phyloP scores from a whole-genome alignment of 768 basidiomycete genomes.

The Mrakia blollopis region DNA sequence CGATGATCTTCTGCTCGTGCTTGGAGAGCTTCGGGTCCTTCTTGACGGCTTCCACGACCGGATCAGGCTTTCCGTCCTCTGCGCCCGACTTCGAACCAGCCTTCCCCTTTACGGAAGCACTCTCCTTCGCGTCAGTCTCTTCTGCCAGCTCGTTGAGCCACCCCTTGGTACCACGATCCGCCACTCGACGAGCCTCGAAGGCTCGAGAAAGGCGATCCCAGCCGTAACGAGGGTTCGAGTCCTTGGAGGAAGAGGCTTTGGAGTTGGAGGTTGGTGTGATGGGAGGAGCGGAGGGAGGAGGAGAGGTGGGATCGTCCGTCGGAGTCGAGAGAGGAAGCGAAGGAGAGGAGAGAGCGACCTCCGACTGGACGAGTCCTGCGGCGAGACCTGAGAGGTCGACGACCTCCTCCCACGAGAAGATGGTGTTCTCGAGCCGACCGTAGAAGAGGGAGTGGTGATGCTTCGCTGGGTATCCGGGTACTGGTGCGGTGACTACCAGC shows the following conservation, averaged over 20 bases:
- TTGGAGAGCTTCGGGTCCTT: slow-evolving; percentile 67
- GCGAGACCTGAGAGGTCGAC: slow-evolving; percentile 22
- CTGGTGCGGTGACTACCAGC: not conserved
- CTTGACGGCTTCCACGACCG: slow-evolving; percentile 66
- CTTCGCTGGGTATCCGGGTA: no score
- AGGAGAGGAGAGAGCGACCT: not conserved
- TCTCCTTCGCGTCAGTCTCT: not conserved
- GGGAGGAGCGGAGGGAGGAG: not conserved
- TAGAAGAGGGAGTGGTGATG: not conserved
- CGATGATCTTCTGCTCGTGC: slow-evolving; percentile 74
- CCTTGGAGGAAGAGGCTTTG: not conserved
- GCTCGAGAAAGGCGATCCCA: not conserved
- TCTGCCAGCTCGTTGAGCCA: not conserved
- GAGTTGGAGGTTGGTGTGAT: not conserved
- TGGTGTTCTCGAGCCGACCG: not conserved
- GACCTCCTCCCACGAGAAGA: slow-evolving; percentile 25
- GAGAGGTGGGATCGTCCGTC: not conserved
- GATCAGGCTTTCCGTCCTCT: slow-evolving; percentile 34
- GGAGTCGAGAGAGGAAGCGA: not conserved
- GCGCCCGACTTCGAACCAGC: slow-evolving; percentile 42
- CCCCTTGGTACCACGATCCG: not conserved
- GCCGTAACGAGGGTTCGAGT: not conserved
- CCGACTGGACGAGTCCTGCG: slow-evolving; percentile 2
- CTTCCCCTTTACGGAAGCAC: no score
- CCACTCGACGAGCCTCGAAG: not conserved